Conservation (phyloP, 2,329 filamentous ascomycete species). For the Chaetomiaceae sp. region DNA sequence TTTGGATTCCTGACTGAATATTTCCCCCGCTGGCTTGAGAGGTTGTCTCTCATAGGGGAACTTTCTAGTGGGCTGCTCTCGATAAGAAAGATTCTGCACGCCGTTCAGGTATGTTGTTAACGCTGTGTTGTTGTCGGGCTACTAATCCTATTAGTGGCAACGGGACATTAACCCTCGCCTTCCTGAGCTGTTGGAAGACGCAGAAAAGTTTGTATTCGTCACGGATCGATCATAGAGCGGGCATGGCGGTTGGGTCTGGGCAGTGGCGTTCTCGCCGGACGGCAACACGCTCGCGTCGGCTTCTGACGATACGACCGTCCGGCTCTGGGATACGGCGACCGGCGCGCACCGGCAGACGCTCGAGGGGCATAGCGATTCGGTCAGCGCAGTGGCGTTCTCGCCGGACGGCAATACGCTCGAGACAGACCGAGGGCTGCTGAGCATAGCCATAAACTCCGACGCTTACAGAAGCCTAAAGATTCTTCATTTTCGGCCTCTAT, state of each 20-base stretch:
- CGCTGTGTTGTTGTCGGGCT: background rate
- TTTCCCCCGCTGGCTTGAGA: slow-evolving; percentile 19
- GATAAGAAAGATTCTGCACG: slow-evolving; percentile 13
- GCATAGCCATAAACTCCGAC: no score
- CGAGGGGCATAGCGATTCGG: slow-evolving; percentile 7
- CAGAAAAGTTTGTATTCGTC: slow-evolving; percentile 1
- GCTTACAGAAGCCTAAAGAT: no score
- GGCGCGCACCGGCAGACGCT: slow-evolving; percentile 12
- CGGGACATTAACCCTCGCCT: background rate
- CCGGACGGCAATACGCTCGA: slow-evolving; percentile 9
- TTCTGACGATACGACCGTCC: background rate
- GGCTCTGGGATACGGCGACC: slow-evolving; percentile 1
- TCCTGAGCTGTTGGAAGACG: slow-evolving; percentile 3
- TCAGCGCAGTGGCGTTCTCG: slow-evolving; percentile 21
- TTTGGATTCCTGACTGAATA: slow-evolving; percentile 10
- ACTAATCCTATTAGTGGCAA: slow-evolving; percentile 4
- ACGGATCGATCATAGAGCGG: slow-evolving; percentile 8
- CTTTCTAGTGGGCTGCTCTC: slow-evolving; percentile 10
- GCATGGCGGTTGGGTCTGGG: slow-evolving; percentile 7
- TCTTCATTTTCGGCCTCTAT: no score
- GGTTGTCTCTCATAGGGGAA: slow-evolving; percentile 13
- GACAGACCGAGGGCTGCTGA: background rate
- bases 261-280: slow-evolving; percentile 21
- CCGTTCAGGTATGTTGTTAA: slow-evolving; percentile 13
- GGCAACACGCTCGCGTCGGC: slow-evolving; percentile 6